A percentile compares a stretch with the other conserved stretches of the same genome.
phyloP scores from a whole-genome alignment of 2,329 filamentous ascomycete genomes.

The Verticillium tricorpus region DNA sequence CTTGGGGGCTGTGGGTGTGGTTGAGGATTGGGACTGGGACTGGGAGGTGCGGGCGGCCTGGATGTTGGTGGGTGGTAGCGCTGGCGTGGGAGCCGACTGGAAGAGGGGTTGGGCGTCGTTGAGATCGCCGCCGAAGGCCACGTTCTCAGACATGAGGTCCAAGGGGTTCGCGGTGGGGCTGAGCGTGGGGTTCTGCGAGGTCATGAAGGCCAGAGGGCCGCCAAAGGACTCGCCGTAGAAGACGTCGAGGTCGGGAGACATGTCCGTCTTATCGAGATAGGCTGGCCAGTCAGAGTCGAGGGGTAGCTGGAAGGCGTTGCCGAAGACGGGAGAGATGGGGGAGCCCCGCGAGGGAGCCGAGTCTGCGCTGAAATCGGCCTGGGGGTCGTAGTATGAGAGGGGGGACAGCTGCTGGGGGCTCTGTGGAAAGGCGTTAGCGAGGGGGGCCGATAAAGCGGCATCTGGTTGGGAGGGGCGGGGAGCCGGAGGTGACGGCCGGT shows the following conservation, averaged over 20 bases:
- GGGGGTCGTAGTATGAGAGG: conserved; percentile 14
- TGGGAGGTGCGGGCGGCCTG: neutral
- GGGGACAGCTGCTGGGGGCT: conserved; percentile 13
- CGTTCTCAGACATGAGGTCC: conserved; percentile 19
- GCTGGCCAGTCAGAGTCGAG: conserved; percentile 19
- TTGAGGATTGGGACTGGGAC: conserved; percentile 1
- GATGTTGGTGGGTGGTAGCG: neutral
- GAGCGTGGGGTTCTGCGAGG: conserved; percentile 17
- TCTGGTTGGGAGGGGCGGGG: neutral
- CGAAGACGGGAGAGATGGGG: conserved; percentile 23
- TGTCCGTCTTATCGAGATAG: conserved; percentile 22
- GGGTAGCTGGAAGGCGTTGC: conserved; percentile 23
- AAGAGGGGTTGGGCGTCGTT: conserved; percentile 20
- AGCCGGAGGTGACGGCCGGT: neutral
- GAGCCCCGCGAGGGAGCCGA: conserved; percentile 27
- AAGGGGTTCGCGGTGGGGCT: conserved; percentile 31
- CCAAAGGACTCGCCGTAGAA: conserved; percentile 26
- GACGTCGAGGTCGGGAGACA: conserved; percentile 21
- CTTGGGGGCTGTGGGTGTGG: neutral
- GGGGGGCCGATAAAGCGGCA: too few relatives aligned
- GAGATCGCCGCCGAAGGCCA: conserved; percentile 18
- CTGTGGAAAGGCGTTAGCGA: conserved; percentile 8
- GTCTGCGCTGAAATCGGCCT: conserved; percentile 27
- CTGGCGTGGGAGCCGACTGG: conserved; percentile 13
- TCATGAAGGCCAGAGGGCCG: conserved; percentile 19